Percentiles rank a stretch among this genome's conserved stretches.
Evolutionary conservation across 2,329 filamentous ascomycete genomes (phyloP).

Genomic region (Seiridium unicorne): DNA sequence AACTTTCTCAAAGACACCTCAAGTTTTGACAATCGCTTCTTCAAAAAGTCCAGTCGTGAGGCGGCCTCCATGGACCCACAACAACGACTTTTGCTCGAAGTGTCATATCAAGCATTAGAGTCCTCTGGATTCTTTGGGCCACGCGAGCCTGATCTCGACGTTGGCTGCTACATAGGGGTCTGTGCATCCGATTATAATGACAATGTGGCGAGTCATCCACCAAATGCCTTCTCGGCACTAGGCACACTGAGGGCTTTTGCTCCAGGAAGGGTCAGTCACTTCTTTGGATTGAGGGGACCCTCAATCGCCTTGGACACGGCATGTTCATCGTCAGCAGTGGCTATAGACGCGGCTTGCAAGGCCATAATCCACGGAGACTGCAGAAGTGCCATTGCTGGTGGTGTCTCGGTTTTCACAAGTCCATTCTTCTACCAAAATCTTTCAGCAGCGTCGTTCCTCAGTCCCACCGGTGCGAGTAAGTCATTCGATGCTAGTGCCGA

Average conservation of each 20-base stretch:
- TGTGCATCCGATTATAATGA: slow-evolving; percentile 15
- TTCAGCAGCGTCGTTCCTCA: slow-evolving; percentile 36
- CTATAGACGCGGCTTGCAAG: slow-evolving; percentile 25
- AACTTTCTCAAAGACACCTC: slow-evolving; percentile 24
- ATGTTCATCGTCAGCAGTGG: slow-evolving; percentile 35
- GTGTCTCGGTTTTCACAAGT: slow-evolving; percentile 25
- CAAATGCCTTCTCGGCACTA: slow-evolving; percentile 12
- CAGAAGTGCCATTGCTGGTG: slow-evolving; percentile 1
- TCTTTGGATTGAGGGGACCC: slow-evolving; percentile 41
- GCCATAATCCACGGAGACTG: slow-evolving; percentile 9
- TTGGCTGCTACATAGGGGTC: slow-evolving; percentile 19
- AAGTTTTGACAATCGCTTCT: slow-evolving; percentile 20
- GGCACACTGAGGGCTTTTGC: slow-evolving; percentile 23
- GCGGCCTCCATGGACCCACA: slow-evolving; percentile 30
- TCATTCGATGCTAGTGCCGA: slow-evolving; percentile 44
- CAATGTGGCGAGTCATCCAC: slow-evolving; percentile 13
- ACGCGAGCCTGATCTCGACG: slow-evolving; percentile 15
- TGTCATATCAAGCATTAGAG: slow-evolving; percentile 32
- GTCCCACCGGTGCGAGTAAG: slow-evolving; percentile 44
- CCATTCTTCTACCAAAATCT: slow-evolving; percentile 17
- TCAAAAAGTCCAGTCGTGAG: slow-evolving; percentile 24
- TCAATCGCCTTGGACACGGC: slow-evolving; percentile 38
- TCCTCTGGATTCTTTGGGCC: slow-evolving; percentile 20
- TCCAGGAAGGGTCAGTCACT: slow-evolving; percentile 34
- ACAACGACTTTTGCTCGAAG: slow-evolving; percentile 31